These are phyloP conservation scores for Cladobotryum protrusum DNA, from an alignment of 2,329 filamentous ascomycete species.

Conservation along the genomic window DNA sequence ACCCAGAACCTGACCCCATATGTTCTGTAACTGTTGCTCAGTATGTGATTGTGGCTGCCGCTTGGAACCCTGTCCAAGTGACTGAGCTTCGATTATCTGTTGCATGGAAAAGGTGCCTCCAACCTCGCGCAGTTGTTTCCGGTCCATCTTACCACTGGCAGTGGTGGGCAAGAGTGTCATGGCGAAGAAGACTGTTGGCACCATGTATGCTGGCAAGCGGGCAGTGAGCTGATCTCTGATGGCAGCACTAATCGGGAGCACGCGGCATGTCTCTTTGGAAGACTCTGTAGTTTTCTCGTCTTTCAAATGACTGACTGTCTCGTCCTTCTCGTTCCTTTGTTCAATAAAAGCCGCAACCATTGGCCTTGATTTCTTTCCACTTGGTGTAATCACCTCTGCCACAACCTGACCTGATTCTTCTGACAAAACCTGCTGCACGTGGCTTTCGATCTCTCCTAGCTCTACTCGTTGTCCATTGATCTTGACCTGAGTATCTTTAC, in stretches of 20 bases:
- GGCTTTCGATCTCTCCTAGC: constrained; percentile 24
- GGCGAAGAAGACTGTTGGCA: constrained; percentile 34
- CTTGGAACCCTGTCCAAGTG: neutral
- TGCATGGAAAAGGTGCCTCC: constrained; percentile 20
- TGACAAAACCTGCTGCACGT: constrained; percentile 1
- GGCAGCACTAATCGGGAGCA: neutral
- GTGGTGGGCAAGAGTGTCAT: constrained; percentile 28
- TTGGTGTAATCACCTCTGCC: constrained; percentile 2
- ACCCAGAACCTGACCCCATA: neutral
- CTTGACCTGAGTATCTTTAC: constrained; percentile 53
- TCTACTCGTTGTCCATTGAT: constrained; percentile 51
- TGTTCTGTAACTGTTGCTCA: neutral
- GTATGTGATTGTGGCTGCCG: neutral
- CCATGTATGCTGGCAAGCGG: constrained; percentile 31
- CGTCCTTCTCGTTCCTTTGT: neutral
- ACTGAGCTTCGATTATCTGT: constrained; percentile 30
- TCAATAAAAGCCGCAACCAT: neutral
- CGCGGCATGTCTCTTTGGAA: neutral
- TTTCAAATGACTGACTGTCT: neutral
- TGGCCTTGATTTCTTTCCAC: neutral
- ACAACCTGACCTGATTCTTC: neutral
- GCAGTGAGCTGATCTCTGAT: neutral
- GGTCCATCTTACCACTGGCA: constrained; percentile 2
- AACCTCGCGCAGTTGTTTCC: constrained; percentile 3
- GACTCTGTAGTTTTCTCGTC: neutral